These are phyloP conservation scores for Marasmius fiardii DNA, from an alignment of 1,284 basidiomycete species.

Conservation along the genomic window DNA sequence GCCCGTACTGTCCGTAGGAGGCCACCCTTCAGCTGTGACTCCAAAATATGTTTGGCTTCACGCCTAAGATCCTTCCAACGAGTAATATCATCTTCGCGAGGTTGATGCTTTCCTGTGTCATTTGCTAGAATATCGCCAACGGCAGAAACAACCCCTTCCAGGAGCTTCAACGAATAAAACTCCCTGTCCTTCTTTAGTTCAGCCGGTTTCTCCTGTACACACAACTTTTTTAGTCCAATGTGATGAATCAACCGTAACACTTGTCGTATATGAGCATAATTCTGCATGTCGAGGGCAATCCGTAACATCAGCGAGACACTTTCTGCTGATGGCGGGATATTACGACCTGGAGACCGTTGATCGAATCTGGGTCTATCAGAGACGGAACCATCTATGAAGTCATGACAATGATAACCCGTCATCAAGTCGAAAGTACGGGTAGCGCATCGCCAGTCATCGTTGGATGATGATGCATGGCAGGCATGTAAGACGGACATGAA, in stretches of 20 bases:
- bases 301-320: slow-evolving; percentile 51
- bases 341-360: slow-evolving; percentile 36
- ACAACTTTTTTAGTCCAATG: slow-evolving; percentile 33
- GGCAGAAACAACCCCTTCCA: slow-evolving; percentile 30
- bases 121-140: slow-evolving; percentile 25
- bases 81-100: slow-evolving; percentile 18
- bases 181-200: slow-evolving; percentile 25
- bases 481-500: slow-evolving; percentile 54
- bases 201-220: slow-evolving; percentile 13
- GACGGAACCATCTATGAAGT: slow-evolving; percentile 47
- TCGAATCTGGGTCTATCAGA: slow-evolving; percentile 31
- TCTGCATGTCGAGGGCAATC: slow-evolving; percentile 45
- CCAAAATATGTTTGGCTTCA: slow-evolving; percentile 14
- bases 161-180: slow-evolving; percentile 36
- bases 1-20: not conserved
- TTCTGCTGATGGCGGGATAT: slow-evolving; percentile 41
- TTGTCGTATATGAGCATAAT: slow-evolving; percentile 49
- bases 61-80: slow-evolving; percentile 21
- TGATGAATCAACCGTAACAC: slow-evolving; percentile 52
- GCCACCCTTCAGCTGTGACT: not conserved
- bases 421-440: slow-evolving; percentile 58
- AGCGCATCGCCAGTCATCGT: slow-evolving; percentile 57
- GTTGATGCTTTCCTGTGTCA: slow-evolving; percentile 10
- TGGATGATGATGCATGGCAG: slow-evolving; percentile 44
- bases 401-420: slow-evolving; percentile 54